Percentiles rank a stretch among this genome's conserved stretches.
These are phyloP conservation scores for Exophiala phaeomuriformis DNA, from an alignment of 2,329 filamentous ascomycete genomes.

Conservation along the genomic window DNA sequence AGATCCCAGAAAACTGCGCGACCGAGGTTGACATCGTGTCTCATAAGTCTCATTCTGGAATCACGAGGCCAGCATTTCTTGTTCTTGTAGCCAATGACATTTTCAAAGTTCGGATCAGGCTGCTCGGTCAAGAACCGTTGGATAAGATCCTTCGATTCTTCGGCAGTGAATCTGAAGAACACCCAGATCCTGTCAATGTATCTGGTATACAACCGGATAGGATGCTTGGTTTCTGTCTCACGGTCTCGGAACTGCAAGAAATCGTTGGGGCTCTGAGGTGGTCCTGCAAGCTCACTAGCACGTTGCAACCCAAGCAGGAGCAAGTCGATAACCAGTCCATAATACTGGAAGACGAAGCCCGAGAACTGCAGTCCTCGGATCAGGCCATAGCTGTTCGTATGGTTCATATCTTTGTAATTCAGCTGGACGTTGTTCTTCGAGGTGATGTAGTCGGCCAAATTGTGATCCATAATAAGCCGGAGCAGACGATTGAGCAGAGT, in stretches of 20 bases:
- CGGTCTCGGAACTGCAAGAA: conserved; percentile 95
- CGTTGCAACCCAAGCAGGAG: conserved; percentile 86
- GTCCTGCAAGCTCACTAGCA: conserved; percentile 95
- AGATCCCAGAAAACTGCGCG: conserved; percentile 98
- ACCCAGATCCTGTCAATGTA: conserved; percentile 99
- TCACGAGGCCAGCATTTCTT: conserved; percentile 99
- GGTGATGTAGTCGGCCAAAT: conserved; percentile 96
- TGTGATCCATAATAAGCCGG: conserved; percentile 97
- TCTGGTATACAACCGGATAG: conserved; percentile 92
- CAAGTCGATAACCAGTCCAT: conserved; percentile 89
- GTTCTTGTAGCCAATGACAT: conserved; percentile 97
- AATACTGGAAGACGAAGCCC: conserved; percentile 98
- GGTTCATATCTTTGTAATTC: conserved; percentile 99
- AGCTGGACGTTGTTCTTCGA: conserved; percentile 99
- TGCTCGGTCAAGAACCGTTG: conserved; percentile 97
- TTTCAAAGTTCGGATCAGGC: conserved; percentile 97
- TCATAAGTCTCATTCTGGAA: conserved; percentile 95
- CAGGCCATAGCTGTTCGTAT: conserved; percentile 97
- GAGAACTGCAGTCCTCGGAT: conserved; percentile 97
- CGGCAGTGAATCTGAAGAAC: conserved; percentile 85
- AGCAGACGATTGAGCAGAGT: conserved; percentile 90
- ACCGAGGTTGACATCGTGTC: conserved; percentile 95
- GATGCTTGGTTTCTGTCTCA: conserved; percentile 85
- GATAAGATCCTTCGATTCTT: conserved; percentile 91
- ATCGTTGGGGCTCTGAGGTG: conserved; percentile 88